phyloP scores from a whole-genome alignment of 2,329 filamentous ascomycete genomes.

The Venturia pyrina region DNA sequence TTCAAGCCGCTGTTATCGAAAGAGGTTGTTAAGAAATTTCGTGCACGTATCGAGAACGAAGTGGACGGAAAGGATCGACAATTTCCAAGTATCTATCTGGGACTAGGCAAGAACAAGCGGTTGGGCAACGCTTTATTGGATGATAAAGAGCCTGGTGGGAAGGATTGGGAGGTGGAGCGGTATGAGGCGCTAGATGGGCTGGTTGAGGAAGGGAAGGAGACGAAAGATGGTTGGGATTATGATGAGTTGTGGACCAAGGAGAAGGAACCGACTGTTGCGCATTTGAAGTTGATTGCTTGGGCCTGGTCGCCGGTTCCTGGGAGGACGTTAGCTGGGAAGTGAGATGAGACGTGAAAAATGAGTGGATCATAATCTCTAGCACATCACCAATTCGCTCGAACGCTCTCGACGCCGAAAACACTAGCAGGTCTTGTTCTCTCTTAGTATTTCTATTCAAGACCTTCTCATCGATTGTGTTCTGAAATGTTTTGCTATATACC shows the following conservation, averaged over 20 bases:
- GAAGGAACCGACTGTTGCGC: conserved; percentile 14
- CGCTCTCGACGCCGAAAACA: no score
- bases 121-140: conserved; percentile 22
- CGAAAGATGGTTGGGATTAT: conserved; percentile 14
- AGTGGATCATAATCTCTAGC: no score
- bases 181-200: conserved; percentile 18
- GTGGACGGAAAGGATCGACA: conserved; percentile 15
- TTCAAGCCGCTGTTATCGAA: conserved; percentile 23
- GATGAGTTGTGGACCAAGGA: conserved; percentile 20
- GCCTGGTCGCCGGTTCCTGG: conserved; percentile 20
- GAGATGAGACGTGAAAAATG: background rate
- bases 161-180: conserved; percentile 21
- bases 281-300: conserved; percentile 21
- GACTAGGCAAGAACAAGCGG: conserved; percentile 19
- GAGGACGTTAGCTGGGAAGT: conserved; percentile 7
- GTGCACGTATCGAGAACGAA: conserved; percentile 15
- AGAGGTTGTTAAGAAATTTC: conserved; percentile 16
- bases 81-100: conserved; percentile 19
- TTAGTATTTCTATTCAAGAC: no score
- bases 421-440: no score
- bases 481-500: no score
- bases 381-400: no score
- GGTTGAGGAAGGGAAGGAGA: conserved; percentile 17
- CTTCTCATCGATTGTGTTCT: no score
- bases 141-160: conserved; percentile 18